Conservation (phyloP, 768 basidiomycete genomes). For the Clitopilus passeckerianus region DNA sequence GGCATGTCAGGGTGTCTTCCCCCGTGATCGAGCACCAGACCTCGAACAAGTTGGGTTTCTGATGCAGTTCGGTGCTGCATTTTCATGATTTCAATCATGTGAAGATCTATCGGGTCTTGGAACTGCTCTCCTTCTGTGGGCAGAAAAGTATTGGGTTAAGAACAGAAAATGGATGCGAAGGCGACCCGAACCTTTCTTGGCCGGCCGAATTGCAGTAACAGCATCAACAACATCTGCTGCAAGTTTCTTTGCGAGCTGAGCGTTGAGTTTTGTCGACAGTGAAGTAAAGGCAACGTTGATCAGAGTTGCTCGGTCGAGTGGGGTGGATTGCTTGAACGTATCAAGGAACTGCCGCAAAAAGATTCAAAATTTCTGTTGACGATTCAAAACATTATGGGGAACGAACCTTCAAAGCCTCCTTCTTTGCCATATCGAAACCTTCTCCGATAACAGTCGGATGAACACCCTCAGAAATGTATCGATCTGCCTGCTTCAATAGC, state of each 20-base stretch:
- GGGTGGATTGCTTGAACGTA: slow-evolving; percentile 72
- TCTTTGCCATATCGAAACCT: slow-evolving; percentile 97
- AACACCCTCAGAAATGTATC: slow-evolving; percentile 96
- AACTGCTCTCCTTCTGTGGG: slow-evolving; percentile 46
- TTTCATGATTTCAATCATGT: slow-evolving; percentile 99
- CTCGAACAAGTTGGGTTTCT: slow-evolving; percentile 93
- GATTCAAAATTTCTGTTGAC: neutral
- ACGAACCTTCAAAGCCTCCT: slow-evolving; percentile 82
- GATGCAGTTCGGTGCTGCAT: slow-evolving; percentile 99
- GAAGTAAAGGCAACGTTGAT: slow-evolving; percentile 95
- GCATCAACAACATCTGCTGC: slow-evolving; percentile 95
- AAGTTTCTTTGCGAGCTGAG: slow-evolving; percentile 77
- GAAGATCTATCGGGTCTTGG: slow-evolving; percentile 91
- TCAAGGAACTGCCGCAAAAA: slow-evolving; percentile 76
- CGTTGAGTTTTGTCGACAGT: slow-evolving; percentile 88
- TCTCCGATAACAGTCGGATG: slow-evolving; percentile 95
- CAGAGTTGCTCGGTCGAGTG: slow-evolving; percentile 84
- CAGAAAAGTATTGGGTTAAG: slow-evolving; percentile 32
- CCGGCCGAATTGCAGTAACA: slow-evolving; percentile 80
- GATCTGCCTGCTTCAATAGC: slow-evolving; percentile 94
- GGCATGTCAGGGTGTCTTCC: slow-evolving; percentile 99
- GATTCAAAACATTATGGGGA: slow-evolving; percentile 2
- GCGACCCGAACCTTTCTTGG: slow-evolving; percentile 44
- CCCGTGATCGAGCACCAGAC: slow-evolving; percentile 96
- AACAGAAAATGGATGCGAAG: slow-evolving; percentile 8